phyloP scores from a whole-genome alignment of 2,329 filamentous ascomycete genomes.

The Penicillium brasilianum region DNA sequence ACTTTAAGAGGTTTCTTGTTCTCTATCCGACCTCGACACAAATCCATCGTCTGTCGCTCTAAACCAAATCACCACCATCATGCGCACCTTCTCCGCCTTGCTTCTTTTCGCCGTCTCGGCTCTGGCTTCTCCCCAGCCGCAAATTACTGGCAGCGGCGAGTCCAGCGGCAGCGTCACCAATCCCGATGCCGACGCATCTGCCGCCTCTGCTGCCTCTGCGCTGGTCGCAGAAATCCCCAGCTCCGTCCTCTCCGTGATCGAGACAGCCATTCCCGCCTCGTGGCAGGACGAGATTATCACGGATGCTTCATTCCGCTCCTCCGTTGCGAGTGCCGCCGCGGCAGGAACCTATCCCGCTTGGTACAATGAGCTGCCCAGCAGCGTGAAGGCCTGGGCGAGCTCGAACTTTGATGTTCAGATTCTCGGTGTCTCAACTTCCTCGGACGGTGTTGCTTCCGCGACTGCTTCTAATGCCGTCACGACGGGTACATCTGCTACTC shows the following conservation, averaged over 20 bases:
- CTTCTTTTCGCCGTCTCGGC: conserved; percentile 30
- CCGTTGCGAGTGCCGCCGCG: neutral
- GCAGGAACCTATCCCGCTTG: conserved; percentile 1
- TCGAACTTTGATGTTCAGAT: neutral
- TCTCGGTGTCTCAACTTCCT: neutral
- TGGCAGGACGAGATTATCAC: conserved; percentile 19
- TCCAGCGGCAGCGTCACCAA: neutral
- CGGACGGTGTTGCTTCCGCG: neutral
- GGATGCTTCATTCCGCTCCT: conserved; percentile 17
- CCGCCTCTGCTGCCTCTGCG: neutral
- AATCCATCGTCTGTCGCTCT: neutral
- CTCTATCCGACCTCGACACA: neutral
- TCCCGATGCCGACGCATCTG: neutral
- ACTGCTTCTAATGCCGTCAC: conserved; percentile 3
- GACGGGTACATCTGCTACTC: neutral
- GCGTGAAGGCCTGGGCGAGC: conserved; percentile 30
- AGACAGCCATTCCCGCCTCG: conserved; percentile 31
- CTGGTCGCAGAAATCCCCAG: conserved; percentile 12
- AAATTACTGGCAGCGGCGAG: conserved; percentile 3
- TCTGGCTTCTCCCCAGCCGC: conserved; percentile 22
- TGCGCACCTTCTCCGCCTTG: conserved; percentile 32
- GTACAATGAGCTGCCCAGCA: neutral
- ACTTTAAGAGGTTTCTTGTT: neutral
- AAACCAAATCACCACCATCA: conserved; percentile 8
- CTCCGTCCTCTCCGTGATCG: conserved; percentile 32